Percentiles rank a stretch among this genome's conserved stretches.
Conservation (phyloP, 352 stramenopile genomes). For the Poterioochromonas sp. region DNA sequence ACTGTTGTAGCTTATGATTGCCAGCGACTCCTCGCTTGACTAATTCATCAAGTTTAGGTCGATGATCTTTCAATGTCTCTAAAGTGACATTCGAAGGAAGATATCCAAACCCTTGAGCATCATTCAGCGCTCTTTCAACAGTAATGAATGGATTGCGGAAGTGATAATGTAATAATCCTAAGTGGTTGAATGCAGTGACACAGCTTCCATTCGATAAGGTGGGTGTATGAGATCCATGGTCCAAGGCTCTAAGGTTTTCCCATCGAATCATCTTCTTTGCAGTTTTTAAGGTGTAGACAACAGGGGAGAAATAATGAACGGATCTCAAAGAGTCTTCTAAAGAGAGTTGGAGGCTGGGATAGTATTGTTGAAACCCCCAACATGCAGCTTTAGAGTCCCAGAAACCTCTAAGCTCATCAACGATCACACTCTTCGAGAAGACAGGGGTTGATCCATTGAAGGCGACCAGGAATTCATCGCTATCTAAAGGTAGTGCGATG, state of each 20-base stretch:
- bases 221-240: neutral
- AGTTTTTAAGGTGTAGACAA: neutral
- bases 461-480: neutral
- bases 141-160: neutral
- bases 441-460: neutral
- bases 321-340: neutral
- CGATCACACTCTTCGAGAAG: neutral
- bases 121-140: neutral
- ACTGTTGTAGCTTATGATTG: neutral
- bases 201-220: neutral
- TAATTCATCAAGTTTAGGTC: neutral
- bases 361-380: neutral
- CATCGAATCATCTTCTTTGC: neutral
- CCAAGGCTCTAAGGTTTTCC: neutral
- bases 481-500: neutral
- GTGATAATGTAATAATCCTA: slow-evolving; percentile 1
- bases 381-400: neutral
- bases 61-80: neutral
- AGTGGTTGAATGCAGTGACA: neutral
- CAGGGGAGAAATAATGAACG: neutral
- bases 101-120: neutral
- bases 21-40: neutral
- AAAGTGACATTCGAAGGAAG: neutral
- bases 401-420: neutral
- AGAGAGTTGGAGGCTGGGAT: neutral